Evolutionary conservation across 306 rosid genomes (phyloP).

Genomic region (Vigna mungo): DNA sequence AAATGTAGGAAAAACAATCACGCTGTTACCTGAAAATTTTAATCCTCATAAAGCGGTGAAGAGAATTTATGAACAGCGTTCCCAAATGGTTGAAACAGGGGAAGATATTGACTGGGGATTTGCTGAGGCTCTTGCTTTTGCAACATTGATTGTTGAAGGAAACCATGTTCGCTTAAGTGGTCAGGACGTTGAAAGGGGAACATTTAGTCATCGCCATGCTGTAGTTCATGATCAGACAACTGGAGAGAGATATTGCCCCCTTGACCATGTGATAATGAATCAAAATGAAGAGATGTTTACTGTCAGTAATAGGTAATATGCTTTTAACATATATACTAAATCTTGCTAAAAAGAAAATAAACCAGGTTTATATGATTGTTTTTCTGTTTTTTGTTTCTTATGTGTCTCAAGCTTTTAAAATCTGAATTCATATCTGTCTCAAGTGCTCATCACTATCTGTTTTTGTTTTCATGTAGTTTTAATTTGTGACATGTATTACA

Average conservation of each 20-base stretch:
- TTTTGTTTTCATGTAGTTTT: background rate
- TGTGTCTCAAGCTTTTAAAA: slow-evolving; percentile 27
- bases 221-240: slow-evolving; percentile 90
- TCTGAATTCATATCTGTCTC: slow-evolving; percentile 15
- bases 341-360: slow-evolving; percentile 17
- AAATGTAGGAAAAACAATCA: slow-evolving; percentile 83
- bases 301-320: slow-evolving; percentile 88
- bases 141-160: slow-evolving; percentile 86
- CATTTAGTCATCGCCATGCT: slow-evolving; percentile 95
- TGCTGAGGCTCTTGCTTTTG: slow-evolving; percentile 95
- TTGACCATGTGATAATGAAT: slow-evolving; percentile 72
- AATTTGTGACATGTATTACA: background rate
- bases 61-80: slow-evolving; percentile 84
- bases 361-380: background rate
- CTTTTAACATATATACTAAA: background rate
- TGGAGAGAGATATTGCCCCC: slow-evolving; percentile 77
- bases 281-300: slow-evolving; percentile 93
- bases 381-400: background rate
- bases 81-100: slow-evolving; percentile 84
- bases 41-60: slow-evolving; percentile 88
- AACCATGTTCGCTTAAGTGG: slow-evolving; percentile 93
- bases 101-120: slow-evolving; percentile 96
- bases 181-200: slow-evolving; percentile 96
- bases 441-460: background rate
- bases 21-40: slow-evolving; percentile 72